Percentiles rank a stretch among this genome's conserved stretches.
phyloP scores from a whole-genome alignment of 208 protist species.

The Acanthamoeba lenticulata region DNA sequence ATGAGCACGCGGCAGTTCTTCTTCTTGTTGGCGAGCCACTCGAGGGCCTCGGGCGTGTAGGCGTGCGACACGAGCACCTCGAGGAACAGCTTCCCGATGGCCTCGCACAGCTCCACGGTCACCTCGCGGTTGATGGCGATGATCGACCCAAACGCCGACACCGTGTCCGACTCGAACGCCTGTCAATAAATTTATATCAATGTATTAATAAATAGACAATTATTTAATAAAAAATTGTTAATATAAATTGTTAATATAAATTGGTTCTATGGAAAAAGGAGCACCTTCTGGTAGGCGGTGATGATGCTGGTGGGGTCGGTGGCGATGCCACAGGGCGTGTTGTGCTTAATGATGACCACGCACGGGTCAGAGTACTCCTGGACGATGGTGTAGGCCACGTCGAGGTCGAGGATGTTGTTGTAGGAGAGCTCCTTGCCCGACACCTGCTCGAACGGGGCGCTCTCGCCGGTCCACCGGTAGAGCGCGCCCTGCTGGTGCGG shows the following conservation, averaged over 20 bases:
- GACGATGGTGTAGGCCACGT: slow-evolving; percentile 64
- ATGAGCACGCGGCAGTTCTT: slow-evolving; percentile 70
- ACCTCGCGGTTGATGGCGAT: slow-evolving; percentile 52
- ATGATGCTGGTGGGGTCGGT: slow-evolving; percentile 13
- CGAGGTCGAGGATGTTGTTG: slow-evolving; percentile 73
- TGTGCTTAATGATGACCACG: slow-evolving; percentile 76
- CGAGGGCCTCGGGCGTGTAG: slow-evolving; percentile 55
- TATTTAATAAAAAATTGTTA: not conserved
- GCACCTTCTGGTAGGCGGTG: slow-evolving; percentile 52
- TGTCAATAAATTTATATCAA: not conserved
- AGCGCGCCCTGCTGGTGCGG: slow-evolving; percentile 83
- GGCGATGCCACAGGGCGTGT: slow-evolving; percentile 71
- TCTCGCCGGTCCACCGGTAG: slow-evolving; percentile 48
- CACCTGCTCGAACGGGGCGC: slow-evolving; percentile 46
- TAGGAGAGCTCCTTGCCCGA: slow-evolving; percentile 56
- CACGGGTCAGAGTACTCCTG: slow-evolving; percentile 36
- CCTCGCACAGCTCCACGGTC: not conserved
- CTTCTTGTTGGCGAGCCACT: slow-evolving; percentile 61
- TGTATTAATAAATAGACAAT: not conserved
- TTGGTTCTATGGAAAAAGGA: no score
- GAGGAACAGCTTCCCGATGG: slow-evolving; percentile 56
- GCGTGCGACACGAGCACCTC: slow-evolving; percentile 43
- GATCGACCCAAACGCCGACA: slow-evolving; percentile 74
- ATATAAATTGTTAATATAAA: no score
- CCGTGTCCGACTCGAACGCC: slow-evolving; percentile 71